Evolutionary conservation across 129 eudicot genomes (phyloP).

Genomic region (Calendula officinalis): DNA sequence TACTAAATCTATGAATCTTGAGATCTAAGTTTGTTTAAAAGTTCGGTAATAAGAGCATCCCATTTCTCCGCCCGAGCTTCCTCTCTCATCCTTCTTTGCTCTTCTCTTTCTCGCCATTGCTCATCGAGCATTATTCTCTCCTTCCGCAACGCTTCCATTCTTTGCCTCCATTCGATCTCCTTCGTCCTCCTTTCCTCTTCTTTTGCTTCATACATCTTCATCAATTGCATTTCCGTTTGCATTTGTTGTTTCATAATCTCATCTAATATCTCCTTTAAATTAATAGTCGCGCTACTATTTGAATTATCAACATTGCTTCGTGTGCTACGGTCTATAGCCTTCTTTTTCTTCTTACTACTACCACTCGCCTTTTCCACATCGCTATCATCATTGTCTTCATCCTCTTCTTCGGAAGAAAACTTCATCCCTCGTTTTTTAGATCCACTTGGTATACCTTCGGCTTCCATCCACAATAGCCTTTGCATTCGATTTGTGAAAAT

Average conservation of each 20-base stretch:
- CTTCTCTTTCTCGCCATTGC: conserved; percentile 76
- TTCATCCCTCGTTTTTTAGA: conserved; percentile 44
- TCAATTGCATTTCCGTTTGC: conserved; percentile 68
- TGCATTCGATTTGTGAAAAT: conserved; percentile 68
- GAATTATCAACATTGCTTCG: background rate
- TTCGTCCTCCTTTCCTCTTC: conserved; percentile 71
- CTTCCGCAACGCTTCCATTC: conserved; percentile 65
- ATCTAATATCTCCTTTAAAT: conserved; percentile 53
- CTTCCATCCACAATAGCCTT: conserved; percentile 84
- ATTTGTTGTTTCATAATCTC: conserved; percentile 76
- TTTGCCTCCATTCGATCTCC: conserved; percentile 82
- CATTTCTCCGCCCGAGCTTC: conserved; percentile 73
- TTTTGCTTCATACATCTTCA: conserved; percentile 55
- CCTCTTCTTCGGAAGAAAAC: conserved; percentile 76
- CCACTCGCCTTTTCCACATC: conserved; percentile 25
- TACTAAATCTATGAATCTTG: conserved; percentile 23
- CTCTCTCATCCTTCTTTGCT: conserved; percentile 62
- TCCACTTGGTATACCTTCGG: conserved; percentile 51
- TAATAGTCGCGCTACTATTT: background rate
- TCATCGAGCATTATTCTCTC: conserved; percentile 67
- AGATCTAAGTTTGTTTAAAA: conserved; percentile 61
- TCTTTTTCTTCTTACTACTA: conserved; percentile 41
- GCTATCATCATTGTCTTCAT: conserved; percentile 38
- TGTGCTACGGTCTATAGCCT: conserved; percentile 17
- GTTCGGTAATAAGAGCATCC: conserved; percentile 61